Evolutionary conservation across 2,329 filamentous ascomycete species (phyloP).

Genomic region (Coniochaeta sp.): DNA sequence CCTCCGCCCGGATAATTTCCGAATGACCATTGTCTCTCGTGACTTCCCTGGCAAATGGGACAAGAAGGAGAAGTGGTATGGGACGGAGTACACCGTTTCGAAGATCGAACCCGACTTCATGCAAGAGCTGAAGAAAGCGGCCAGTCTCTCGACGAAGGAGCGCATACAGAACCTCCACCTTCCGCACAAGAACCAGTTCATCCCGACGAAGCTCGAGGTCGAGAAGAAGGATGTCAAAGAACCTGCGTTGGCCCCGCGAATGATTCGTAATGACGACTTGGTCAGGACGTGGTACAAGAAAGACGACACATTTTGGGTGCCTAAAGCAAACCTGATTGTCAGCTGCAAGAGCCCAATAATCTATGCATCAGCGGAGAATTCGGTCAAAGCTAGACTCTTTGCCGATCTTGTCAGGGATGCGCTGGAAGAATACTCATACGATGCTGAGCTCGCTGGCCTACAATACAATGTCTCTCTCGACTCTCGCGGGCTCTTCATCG

Average conservation of each 20-base stretch:
- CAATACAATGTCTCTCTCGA: slow-evolving; percentile 73
- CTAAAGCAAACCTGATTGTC: slow-evolving; percentile 81
- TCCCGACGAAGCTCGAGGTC: slow-evolving; percentile 86
- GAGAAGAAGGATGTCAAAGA: slow-evolving; percentile 86
- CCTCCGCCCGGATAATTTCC: slow-evolving; percentile 82
- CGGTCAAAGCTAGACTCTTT: slow-evolving; percentile 72
- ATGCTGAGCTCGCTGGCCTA: slow-evolving; percentile 86
- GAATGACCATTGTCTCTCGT: slow-evolving; percentile 74
- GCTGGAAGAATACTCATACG: slow-evolving; percentile 88
- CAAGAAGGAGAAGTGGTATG: slow-evolving; percentile 93
- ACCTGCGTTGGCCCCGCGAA: slow-evolving; percentile 63
- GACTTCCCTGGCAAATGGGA: slow-evolving; percentile 80
- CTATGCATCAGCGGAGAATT: slow-evolving; percentile 70
- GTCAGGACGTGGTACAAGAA: slow-evolving; percentile 96
- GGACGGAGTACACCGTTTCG: slow-evolving; percentile 83
- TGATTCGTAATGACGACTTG: slow-evolving; percentile 76
- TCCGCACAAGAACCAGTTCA: slow-evolving; percentile 91
- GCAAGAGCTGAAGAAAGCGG: slow-evolving; percentile 58
- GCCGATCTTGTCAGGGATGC: slow-evolving; percentile 83
- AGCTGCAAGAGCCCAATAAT: slow-evolving; percentile 73
- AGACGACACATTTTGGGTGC: slow-evolving; percentile 97
- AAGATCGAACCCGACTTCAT: slow-evolving; percentile 72
- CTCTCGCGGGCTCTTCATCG: slow-evolving; percentile 65
- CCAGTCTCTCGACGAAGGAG: slow-evolving; percentile 45
- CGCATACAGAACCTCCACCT: slow-evolving; percentile 70